phyloP scores from a whole-genome alignment of 1,284 basidiomycete species.

The Leucoagaricus sp. region DNA sequence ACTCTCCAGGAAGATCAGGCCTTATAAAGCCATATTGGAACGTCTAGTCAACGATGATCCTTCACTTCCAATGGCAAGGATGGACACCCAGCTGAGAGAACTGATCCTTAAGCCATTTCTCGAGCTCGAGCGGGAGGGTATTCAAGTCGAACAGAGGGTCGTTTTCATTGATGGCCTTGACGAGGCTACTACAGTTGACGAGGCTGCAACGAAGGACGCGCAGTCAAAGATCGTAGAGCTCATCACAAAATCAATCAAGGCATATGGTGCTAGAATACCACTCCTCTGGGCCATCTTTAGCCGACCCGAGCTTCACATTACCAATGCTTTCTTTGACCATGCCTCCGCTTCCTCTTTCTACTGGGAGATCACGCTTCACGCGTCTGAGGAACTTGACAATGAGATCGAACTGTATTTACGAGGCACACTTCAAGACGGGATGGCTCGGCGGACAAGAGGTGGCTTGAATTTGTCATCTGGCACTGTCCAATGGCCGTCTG shows the following conservation, averaged over 20 bases:
- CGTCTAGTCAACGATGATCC: background rate
- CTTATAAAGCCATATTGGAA: background rate
- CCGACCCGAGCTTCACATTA: background rate
- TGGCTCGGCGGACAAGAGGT: background rate
- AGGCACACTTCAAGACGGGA: background rate
- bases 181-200: no score
- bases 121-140: background rate
- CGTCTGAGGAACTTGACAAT: background rate
- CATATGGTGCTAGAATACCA: background rate
- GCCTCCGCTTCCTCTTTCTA: background rate
- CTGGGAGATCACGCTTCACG: background rate
- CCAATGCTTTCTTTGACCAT: background rate
- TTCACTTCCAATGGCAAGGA: background rate
- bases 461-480: background rate
- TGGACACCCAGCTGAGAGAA: background rate
- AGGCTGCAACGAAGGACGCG: no score
- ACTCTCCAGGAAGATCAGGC: background rate
- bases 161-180: background rate
- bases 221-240: background rate
- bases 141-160: background rate
- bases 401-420: background rate
- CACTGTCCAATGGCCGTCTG: conserved; percentile 17
- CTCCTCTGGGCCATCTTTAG: background rate
- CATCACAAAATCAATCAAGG: background rate
- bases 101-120: background rate